Base-by-base conservation (phyloP, 352 stramenopile species). In the Phytopythium boreale region DNA sequence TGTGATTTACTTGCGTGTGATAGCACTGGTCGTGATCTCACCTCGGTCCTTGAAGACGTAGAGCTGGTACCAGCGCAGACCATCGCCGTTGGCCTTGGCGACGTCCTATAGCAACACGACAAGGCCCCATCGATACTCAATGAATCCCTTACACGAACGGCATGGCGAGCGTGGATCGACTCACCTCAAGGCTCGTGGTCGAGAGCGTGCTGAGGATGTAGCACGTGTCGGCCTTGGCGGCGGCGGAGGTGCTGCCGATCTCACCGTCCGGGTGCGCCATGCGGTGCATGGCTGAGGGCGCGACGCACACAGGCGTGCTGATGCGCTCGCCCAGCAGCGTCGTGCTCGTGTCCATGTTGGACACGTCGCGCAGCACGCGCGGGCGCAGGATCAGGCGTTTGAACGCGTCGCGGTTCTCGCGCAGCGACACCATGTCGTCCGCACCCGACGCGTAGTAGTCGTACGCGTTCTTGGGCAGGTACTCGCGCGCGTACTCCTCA, bases 211-310 rank as follows among this genome's bases (percentile, higher is more conserved):
- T 98, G 43, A 99, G 78, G 50, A 97, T 96, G 71, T 97, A 97
- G 70, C 96, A 81, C 41, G 87, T 93, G 62, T 90, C 90, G 15
- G 88, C 79, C 64, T 96, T 93, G 59, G 92, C 62, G 0, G 93
- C 80, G 2, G 93, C 95, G 2, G 74, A 74, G 4, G 89, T 84
- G 41, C 87, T 96, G 20, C 88, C 96, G 24, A 87, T 74, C 76
- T 99, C 96, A 47, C 96, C 95, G 60, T 98, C 91, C 39, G 90
- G 95, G 66, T 99, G 95, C 60, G 97, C 97, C 91, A 98, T 98
- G 61, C 93, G 75, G 63, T 98, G 96, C 77, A 97, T 97, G 34
- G 96, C 84, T 29, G 86, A 84, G 10, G 90, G 90, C 36, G 89
- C 95, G 51, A 96, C 88, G 76, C 97, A 98, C 69, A 99, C 95